Evolutionary conservation across 495 filamentous ascomycete species (phyloP).

Genomic region (Copromyces sp.): DNA sequence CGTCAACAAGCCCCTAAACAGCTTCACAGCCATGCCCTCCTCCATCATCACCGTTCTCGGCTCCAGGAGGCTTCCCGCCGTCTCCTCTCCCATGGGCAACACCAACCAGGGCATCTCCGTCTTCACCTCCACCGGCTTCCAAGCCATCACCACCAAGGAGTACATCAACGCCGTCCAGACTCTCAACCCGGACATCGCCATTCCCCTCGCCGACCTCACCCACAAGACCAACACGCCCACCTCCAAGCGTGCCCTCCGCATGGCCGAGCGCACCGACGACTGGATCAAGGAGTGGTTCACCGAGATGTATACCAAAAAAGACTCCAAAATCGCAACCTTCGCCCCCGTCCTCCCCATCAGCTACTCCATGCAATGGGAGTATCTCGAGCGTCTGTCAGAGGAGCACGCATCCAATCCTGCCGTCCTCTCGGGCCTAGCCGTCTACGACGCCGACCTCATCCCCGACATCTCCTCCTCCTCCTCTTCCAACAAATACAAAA

Average conservation of each 20-base stretch:
- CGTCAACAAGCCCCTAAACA: constrained; percentile 48
- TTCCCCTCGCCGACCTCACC: constrained; percentile 69
- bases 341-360: constrained; percentile 72
- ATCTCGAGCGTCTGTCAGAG: constrained; percentile 55
- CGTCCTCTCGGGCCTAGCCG: constrained; percentile 66
- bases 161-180: constrained; percentile 53
- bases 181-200: constrained; percentile 68
- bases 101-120: constrained; percentile 62
- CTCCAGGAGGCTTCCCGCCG: constrained; percentile 65
- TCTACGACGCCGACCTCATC: constrained; percentile 68
- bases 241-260: constrained; percentile 62
- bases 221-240: constrained; percentile 44
- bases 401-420: constrained; percentile 21
- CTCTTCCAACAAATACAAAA: constrained; percentile 32
- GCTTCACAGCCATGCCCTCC: constrained; percentile 55
- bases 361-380: constrained; percentile 63
- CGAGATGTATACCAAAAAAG: constrained; percentile 40
- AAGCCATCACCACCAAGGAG: constrained; percentile 51
- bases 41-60: constrained; percentile 59
- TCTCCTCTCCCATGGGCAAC: constrained; percentile 62
- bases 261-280: constrained; percentile 79
- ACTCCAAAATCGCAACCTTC: constrained; percentile 46
- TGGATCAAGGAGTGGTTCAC: constrained; percentile 64
- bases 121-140: constrained; percentile 76
- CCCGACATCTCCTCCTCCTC: constrained; percentile 44